Evolutionary conservation across 805 yeast genomes (phyloP), one percentile per base, ranked within the genome.

Genomic region (Nakazawaea anatomiae): DNA sequence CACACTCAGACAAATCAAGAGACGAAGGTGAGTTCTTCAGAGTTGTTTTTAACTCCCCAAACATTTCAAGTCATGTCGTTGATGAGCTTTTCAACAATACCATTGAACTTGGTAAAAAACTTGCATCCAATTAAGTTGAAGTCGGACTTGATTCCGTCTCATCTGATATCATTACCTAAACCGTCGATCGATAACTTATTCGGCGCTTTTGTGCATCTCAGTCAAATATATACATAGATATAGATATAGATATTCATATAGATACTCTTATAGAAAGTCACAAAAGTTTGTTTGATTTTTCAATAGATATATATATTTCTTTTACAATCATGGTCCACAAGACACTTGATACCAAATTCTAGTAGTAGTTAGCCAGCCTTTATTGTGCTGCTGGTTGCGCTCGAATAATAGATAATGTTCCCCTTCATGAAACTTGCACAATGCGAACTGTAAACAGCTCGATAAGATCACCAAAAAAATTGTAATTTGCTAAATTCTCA

Each of bases 1-100:
- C 95, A 2, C 79, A 80, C 48, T 79, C 80, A 1, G 76, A 77
- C 41, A 42, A 42, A 8, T 10, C 43, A 9, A 46, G 38, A 32
- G 71, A 63, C 42, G 59, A 66, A 6, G 96, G 95, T 5, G 94
- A 87, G 65, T 89, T 89, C 61, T 88, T 88, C 72, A 72, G 96
- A 51, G 92, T 86, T 11, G 96, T 89, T 5, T 82, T 89, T 66
- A 85, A 85, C 64, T 80, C 90, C 47, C 94, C 96, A 1, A 70
- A 65, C 18, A 74, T 81, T 2, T 66, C 75, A 11, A 68, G 68
- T 42, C 65, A 55, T n/a, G 61, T 70, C 0, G 68, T 77, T 18
- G 83, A 80, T 57, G 70, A 65, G 46, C 63, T 81, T 11, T 38
- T 12, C 18, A 38, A 38, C n/a, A n/a, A 38, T 4, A 38, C 14